Conservation (phyloP, 345 rosid species). For the Eucalyptus marginata region DNA sequence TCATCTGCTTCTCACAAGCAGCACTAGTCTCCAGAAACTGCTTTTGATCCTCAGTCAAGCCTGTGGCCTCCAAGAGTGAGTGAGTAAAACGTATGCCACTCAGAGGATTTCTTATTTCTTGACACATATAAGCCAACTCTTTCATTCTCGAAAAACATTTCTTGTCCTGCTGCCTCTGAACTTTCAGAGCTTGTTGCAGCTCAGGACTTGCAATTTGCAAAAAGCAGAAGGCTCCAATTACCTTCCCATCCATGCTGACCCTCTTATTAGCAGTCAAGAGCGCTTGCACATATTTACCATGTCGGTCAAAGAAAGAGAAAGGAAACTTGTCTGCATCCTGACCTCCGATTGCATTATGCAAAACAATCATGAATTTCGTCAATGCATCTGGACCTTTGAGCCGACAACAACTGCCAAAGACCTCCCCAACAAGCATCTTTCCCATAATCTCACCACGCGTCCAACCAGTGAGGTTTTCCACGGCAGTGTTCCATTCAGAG, state of each 20-base stretch:
- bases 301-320: conserved; percentile 64
- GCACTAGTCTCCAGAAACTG: conserved; percentile 77
- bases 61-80: conserved; percentile 64
- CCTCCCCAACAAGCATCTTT: conserved; percentile 88
- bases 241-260: conserved; percentile 53
- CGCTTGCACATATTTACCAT: conserved; percentile 62
- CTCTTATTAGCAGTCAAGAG: conserved; percentile 88
- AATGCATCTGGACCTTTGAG: conserved; percentile 87
- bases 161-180: conserved; percentile 68
- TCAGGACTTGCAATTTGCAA: conserved; percentile 93
- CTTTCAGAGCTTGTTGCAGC: conserved; percentile 71
- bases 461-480: conserved; percentile 96
- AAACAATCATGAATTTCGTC: conserved; percentile 83
- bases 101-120: conserved; percentile 66
- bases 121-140: conserved; percentile 80
- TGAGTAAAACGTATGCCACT: conserved; percentile 69
- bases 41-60: conserved; percentile 72
- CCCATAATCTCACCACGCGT: conserved; percentile 55
- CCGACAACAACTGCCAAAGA: conserved; percentile 78
- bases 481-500: conserved; percentile 95
- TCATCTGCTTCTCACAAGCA: conserved; percentile 86
- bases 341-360: conserved; percentile 87
- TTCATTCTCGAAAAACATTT: conserved; percentile 51
- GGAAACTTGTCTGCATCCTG: conserved; percentile 79
- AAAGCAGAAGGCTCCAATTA: conserved; percentile 91